These are phyloP conservation scores for Amyloporia xantha DNA, from an alignment of 768 basidiomycete species.

Conservation along the genomic window DNA sequence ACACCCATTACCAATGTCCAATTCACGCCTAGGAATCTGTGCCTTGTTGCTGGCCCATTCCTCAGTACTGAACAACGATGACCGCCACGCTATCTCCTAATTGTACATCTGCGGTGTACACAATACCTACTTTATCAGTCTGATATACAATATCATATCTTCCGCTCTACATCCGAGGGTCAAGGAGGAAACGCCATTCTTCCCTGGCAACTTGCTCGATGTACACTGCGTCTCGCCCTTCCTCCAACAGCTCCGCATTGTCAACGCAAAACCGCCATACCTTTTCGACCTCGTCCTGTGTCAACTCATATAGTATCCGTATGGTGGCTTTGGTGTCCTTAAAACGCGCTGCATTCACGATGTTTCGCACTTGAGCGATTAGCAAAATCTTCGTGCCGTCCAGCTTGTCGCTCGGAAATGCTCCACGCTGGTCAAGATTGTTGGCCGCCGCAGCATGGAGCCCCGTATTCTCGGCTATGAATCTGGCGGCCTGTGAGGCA, in stretches of 20 bases:
- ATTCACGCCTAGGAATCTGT: slow-evolving; percentile 92
- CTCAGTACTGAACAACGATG: slow-evolving; percentile 52
- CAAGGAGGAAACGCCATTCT: neutral
- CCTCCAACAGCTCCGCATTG: neutral
- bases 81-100: neutral
- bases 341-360: neutral
- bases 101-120: neutral
- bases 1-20: slow-evolving; percentile 91
- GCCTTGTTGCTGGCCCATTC: slow-evolving; percentile 78
- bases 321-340: neutral
- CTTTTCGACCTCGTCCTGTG: neutral
- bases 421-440: neutral
- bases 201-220: neutral
- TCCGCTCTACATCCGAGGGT: neutral
- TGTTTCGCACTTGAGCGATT: neutral
- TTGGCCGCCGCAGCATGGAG: neutral
- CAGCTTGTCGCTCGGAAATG: neutral
- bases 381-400: neutral
- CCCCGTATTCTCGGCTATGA: no score
- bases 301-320: neutral
- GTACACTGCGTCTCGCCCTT: neutral
- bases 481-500: neutral
- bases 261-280: no score
- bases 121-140: neutral
- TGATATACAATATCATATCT: neutral